Base-by-base conservation (phyloP, 768 basidiomycete species). In the Hygrocybe coccinea region DNA sequence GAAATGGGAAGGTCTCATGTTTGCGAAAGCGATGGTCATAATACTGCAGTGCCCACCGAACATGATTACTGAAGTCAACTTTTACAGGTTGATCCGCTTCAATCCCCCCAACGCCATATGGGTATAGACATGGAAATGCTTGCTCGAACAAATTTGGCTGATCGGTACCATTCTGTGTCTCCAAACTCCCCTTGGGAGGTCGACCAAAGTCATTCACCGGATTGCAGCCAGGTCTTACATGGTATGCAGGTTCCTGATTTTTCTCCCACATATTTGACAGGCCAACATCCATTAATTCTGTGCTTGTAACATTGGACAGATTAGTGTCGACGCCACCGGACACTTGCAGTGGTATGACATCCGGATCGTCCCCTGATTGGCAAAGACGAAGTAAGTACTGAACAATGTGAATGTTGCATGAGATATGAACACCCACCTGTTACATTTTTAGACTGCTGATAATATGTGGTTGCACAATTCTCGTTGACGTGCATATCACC, bases 41-140 rank as follows among this genome's bases (percentile, higher is more conserved):
- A 55, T 74, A 68, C 39, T 62, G 59, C 0, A 76, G 41, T 0
- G 60, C 38, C 68, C 70, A 72, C 35, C 52, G 50, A 1, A 69
- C 51, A 47, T 73, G 73, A 0, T 66, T 64, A 1, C n/a, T 17
- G 17, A 66, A 64, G 10, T 11, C 11, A 15, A 67, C n/a, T 12
- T 29, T 15, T 2, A 50, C 43, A 3, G 52, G 52, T 33, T 53
- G 15, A 10, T 56, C 43, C 2, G 51, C 50, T 41, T 74, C 71
- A 22, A 71, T 47, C 0, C 73, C 71, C 0, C 71, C 71, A 2
- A 25, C n/a, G 0, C 71, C 71, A 60, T 67, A 73, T 6, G 71
- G 69, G 59, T 65, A 72, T 0, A 71, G 53, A 12, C 48, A 55
- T 0, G 67, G 69, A 52, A 67, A 71, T 7, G 61, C 55, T 33